phyloP scores from a whole-genome alignment of 805 yeast species.

The Limtongia smithiae region DNA sequence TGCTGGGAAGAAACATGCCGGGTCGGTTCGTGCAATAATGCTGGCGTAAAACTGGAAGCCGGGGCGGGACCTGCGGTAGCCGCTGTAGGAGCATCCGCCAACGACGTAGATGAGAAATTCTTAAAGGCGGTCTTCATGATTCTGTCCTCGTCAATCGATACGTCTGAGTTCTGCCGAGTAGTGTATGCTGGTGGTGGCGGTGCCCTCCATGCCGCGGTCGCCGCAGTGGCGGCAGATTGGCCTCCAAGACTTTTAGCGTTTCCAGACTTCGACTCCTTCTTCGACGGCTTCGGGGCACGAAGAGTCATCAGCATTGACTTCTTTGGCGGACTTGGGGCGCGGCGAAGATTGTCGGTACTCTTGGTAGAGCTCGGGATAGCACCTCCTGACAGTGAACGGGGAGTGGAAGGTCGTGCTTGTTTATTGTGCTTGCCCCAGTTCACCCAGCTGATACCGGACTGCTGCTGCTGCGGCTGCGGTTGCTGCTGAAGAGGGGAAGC shows the following conservation, averaged over 20 bases:
- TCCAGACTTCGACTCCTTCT: slow-evolving; percentile 7
- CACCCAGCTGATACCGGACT: neutral
- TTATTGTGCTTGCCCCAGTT: neutral
- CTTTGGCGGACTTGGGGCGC: slow-evolving; percentile 23
- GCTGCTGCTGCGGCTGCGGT: neutral
- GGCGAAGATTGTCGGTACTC: neutral
- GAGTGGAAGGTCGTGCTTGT: too few species aligned
- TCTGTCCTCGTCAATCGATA: slow-evolving; percentile 10
- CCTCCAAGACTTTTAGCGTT: neutral
- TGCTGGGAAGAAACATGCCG: neutral
- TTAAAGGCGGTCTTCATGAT: slow-evolving; percentile 15
- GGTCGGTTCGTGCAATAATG: neutral
- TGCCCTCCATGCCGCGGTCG: neutral
- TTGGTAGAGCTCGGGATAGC: neutral
- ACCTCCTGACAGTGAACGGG: slow-evolving; percentile 15
- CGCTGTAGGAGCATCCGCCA: slow-evolving; percentile 3
- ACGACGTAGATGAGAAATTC: slow-evolving; percentile 20
- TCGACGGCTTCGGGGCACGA: slow-evolving; percentile 19
- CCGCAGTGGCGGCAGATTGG: too few species aligned
- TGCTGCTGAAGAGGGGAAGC: neutral
- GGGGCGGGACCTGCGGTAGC: neutral
- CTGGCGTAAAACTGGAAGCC: neutral
- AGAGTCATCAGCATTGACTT: slow-evolving; percentile 28
- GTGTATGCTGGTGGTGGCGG: neutral
- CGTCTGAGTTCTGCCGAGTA: neutral